These are phyloP conservation scores for Sphaerostilbella broomeana DNA, from an alignment of 2,329 filamentous ascomycete species.

Conservation along the genomic window DNA sequence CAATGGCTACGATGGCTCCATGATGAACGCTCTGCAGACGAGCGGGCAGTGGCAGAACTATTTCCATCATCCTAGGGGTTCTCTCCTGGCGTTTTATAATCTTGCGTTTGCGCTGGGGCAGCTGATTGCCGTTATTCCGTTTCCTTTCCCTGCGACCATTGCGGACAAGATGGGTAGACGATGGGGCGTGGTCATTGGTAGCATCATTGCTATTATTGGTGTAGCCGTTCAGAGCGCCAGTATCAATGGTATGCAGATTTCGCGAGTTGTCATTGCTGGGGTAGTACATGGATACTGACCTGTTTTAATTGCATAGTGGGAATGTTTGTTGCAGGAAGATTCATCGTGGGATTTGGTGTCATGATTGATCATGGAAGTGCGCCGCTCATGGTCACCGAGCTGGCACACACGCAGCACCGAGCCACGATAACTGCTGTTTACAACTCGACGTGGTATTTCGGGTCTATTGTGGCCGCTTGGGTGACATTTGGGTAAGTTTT, in stretches of 20 bases:
- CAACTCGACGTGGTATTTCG: slow-evolving; percentile 54
- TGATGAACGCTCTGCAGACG: slow-evolving; percentile 9
- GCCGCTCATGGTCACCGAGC: slow-evolving; percentile 57
- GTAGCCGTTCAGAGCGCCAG: slow-evolving; percentile 6
- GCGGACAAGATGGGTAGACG: slow-evolving; percentile 6
- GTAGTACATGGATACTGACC: slow-evolving; percentile 28
- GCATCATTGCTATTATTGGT: slow-evolving; percentile 7
- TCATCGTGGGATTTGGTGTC: slow-evolving; percentile 57
- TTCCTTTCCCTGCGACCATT: slow-evolving; percentile 1
- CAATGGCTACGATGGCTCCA: slow-evolving; percentile 10
- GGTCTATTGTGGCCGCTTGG: slow-evolving; percentile 8
- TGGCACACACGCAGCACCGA: slow-evolving; percentile 63
- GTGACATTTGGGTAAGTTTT: slow-evolving; percentile 6
- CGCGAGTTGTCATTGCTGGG: slow-evolving; percentile 38
- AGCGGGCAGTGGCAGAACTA: slow-evolving; percentile 9
- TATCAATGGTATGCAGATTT: slow-evolving; percentile 3
- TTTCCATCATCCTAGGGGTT: slow-evolving; percentile 4
- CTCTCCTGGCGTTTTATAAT: slow-evolving; percentile 4
- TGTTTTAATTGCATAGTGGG: neutral
- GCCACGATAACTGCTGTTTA: slow-evolving; percentile 59
- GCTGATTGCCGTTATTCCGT: slow-evolving; percentile 4
- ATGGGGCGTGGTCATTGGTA: slow-evolving; percentile 3
- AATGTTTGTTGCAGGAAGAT: slow-evolving; percentile 35
- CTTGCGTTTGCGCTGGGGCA: slow-evolving; percentile 2
- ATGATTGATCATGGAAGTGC: slow-evolving; percentile 57